phyloP scores from a whole-genome alignment of 352 stramenopile genomes.

The Phytophthora pseudosyringae region DNA sequence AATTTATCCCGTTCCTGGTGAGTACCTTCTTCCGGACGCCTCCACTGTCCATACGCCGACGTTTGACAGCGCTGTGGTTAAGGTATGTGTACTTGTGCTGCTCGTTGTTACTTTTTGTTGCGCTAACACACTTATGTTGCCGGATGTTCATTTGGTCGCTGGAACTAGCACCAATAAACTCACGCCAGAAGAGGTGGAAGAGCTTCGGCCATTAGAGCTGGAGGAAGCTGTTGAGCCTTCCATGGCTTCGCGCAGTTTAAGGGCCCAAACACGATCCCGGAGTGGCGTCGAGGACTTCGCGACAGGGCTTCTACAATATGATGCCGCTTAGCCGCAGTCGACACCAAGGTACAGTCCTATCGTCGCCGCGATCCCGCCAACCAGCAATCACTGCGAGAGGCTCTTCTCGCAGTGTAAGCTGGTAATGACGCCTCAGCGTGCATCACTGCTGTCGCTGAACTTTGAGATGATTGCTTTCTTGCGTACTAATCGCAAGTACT shows the following conservation, averaged over 20 bases:
- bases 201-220: background rate
- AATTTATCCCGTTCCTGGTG: background rate
- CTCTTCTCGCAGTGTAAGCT: background rate
- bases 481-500: background rate
- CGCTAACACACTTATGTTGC: background rate
- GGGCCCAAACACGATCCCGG: background rate
- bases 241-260: background rate
- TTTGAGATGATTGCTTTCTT: conserved; percentile 9
- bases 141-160: background rate
- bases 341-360: background rate
- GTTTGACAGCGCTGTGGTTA: background rate
- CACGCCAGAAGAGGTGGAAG: too few species aligned
- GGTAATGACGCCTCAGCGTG: too few species aligned
- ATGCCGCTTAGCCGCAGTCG: background rate
- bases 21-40: background rate
- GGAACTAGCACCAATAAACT: background rate
- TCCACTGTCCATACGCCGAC: background rate
- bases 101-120: background rate
- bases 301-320: background rate
- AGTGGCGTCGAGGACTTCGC: background rate
- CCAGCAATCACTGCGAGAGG: background rate
- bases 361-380: background rate
- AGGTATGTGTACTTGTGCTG: background rate
- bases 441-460: background rate
- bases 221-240: background rate